Evolutionary conservation across 202 grass and related monocot species (phyloP).

Genomic region (Panicum virgatum): DNA sequence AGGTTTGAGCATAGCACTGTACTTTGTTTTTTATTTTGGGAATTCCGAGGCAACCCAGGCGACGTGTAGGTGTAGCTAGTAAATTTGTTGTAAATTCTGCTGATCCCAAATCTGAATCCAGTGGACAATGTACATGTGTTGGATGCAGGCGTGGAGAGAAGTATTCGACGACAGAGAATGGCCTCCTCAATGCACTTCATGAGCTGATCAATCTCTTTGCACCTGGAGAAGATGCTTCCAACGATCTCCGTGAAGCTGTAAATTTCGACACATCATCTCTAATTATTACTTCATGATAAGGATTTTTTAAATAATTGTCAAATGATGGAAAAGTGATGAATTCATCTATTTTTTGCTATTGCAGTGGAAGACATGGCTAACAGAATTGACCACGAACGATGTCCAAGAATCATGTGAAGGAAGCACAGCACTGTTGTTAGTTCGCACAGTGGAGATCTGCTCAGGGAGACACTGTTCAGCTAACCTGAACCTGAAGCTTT

Average conservation of each 20-base stretch:
- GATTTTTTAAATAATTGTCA: no score
- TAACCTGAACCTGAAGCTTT: neutral
- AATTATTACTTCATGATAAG: no score
- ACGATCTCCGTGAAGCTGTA: constrained; percentile 21
- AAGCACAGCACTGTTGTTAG: neutral
- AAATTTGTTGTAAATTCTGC: no score
- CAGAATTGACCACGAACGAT: neutral
- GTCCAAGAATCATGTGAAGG: no score
- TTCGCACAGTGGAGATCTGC: neutral
- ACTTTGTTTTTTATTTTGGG: no score
- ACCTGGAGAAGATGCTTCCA: neutral
- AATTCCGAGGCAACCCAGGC: no score
- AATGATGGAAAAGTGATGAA: no score
- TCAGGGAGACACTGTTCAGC: neutral
- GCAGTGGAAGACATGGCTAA: constrained; percentile 6
- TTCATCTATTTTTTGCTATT: neutral
- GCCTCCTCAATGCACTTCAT: neutral
- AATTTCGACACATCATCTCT: neutral
- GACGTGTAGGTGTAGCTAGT: no score
- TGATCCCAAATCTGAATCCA: no score
- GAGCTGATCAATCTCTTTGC: neutral
- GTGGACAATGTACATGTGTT: no score
- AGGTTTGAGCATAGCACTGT: no score
- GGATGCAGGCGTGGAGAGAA: neutral
- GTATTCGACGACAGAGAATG: neutral